Percentiles rank a stretch among this genome's conserved stretches.
Conservation (phyloP, 1,284 basidiomycete species). For the Volvariella surrecta region DNA sequence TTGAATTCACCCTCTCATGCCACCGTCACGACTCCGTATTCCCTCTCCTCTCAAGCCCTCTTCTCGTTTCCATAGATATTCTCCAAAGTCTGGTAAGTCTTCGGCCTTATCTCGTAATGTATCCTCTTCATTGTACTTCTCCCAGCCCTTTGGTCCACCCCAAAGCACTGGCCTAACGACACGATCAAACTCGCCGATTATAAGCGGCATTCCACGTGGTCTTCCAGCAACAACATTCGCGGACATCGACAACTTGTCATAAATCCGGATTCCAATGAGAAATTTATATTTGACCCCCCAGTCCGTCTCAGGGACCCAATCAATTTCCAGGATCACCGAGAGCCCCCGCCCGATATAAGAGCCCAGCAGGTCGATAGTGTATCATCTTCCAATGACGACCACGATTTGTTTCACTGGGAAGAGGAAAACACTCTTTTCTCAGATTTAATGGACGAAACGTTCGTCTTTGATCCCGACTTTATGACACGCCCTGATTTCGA, state of each 20-base stretch:
- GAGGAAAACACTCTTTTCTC: slow-evolving; percentile 45
- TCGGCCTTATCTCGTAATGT: no score
- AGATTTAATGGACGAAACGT: slow-evolving; percentile 41
- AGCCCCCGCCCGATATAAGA: slow-evolving; percentile 16
- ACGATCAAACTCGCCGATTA: background rate
- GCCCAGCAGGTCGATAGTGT: no score
- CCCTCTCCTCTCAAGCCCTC: background rate
- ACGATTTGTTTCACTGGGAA: slow-evolving; percentile 38
- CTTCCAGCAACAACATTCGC: background rate
- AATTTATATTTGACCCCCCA: no score
- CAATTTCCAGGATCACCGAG: slow-evolving; percentile 1
- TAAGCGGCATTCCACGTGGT: background rate
- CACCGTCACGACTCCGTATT: background rate
- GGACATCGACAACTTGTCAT: no score
- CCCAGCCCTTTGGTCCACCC: no score
- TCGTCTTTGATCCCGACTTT: slow-evolving; percentile 12
- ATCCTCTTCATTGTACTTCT: no score
- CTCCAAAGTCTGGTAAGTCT: no score
- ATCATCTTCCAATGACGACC: slow-evolving; percentile 13
- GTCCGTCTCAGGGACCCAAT: no score
- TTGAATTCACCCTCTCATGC: slow-evolving; percentile 17
- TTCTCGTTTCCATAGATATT: no score
- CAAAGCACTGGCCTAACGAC: background rate
- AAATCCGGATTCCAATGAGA: no score
- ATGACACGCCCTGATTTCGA: slow-evolving; percentile 12